Percentiles rank a stretch among this genome's conserved stretches.
These are phyloP conservation scores for Fusarium sp. DNA, from an alignment of 2,329 filamentous ascomycete genomes.

Conservation along the genomic window DNA sequence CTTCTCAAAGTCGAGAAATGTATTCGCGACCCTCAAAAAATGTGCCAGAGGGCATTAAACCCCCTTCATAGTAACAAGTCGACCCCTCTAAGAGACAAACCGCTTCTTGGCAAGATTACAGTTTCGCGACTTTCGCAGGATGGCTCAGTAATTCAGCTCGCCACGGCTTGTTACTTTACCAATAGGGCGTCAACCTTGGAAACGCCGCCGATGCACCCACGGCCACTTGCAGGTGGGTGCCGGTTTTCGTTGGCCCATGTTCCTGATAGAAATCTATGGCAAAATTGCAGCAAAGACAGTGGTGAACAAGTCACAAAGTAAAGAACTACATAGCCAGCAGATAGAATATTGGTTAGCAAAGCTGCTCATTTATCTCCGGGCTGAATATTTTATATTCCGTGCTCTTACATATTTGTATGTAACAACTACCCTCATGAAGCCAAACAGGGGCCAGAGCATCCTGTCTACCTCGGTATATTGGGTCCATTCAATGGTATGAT, in stretches of 20 bases:
- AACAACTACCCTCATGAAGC: conserved; percentile 1
- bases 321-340: not conserved
- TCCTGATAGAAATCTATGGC: conserved; percentile 8
- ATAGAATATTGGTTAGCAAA: not conserved
- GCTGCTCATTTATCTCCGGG: not conserved
- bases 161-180: conserved; percentile 35
- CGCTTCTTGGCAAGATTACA: not conserved
- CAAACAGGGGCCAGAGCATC: conserved; percentile 3
- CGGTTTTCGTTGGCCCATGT: conserved; percentile 23
- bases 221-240: conserved; percentile 9
- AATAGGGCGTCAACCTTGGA: conserved; percentile 19
- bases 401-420: not conserved
- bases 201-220: conserved; percentile 22
- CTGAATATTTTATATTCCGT: not conserved
- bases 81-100: not conserved
- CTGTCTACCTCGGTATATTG: not conserved
- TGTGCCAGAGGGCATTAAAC: not conserved
- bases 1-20: not conserved
- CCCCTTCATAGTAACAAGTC: not conserved
- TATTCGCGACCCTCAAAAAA: not conserved
- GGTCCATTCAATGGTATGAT: not conserved
- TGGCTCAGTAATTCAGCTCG: conserved; percentile 25
- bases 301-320: not conserved
- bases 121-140: conserved; percentile 4
- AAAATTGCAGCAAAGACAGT: not conserved